Percentiles rank a stretch among this genome's conserved stretches.
phyloP scores from a whole-genome alignment of 345 rosid genomes.

The Noccaea bulbosa region DNA sequence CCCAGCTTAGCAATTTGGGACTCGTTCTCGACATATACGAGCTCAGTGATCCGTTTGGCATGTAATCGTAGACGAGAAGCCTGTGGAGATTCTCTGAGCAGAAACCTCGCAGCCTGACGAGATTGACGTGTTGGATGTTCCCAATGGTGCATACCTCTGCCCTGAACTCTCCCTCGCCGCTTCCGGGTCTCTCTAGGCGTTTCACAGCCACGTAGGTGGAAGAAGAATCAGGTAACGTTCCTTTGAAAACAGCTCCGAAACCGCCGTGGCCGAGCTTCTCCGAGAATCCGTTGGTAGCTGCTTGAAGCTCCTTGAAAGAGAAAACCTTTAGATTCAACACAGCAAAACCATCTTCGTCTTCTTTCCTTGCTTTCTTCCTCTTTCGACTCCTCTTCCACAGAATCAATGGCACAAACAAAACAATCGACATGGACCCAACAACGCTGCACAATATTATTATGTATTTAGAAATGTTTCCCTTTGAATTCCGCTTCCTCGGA shows the following conservation, averaged over 20 bases:
- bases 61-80: constrained; percentile 66
- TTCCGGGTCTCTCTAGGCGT: constrained; percentile 64
- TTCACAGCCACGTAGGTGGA: constrained; percentile 63
- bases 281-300: constrained; percentile 54
- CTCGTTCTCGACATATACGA: constrained; percentile 49
- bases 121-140: constrained; percentile 73
- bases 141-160: constrained; percentile 79
- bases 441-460: constrained; percentile 54
- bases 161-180: constrained; percentile 63
- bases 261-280: constrained; percentile 72
- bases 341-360: constrained; percentile 54
- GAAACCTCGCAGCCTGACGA: constrained; percentile 70
- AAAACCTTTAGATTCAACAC: constrained; percentile 65
- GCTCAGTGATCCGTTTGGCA: constrained; percentile 68
- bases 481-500: constrained; percentile 43
- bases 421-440: constrained; percentile 54
- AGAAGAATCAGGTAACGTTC: constrained; percentile 54
- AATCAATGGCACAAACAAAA: constrained; percentile 46
- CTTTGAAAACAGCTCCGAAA: constrained; percentile 66
- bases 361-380: constrained; percentile 44
- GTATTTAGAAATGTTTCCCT: constrained; percentile 47
- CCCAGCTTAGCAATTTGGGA: constrained; percentile 52
- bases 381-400: constrained; percentile 48
- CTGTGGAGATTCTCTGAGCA: constrained; percentile 68
- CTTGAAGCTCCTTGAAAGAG: constrained; percentile 57